Conservation (phyloP, 2,329 filamentous ascomycete genomes). For the Nemania sp. region DNA sequence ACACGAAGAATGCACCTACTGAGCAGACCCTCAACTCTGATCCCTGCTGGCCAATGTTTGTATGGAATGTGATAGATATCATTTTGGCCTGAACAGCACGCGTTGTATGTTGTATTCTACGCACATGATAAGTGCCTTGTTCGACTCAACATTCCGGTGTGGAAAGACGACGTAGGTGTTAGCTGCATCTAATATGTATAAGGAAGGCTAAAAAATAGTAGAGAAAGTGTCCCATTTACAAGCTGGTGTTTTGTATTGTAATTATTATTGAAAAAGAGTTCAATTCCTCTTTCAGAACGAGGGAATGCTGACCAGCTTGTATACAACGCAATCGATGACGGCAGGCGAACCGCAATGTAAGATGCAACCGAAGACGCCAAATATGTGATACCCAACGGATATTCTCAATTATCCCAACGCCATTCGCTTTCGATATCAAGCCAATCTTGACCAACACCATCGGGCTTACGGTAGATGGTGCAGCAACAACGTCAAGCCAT, state of each 20-base stretch:
- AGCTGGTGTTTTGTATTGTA: slow-evolving; percentile 10
- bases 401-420: slow-evolving; percentile 20
- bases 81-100: too few relatives aligned
- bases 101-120: too few relatives aligned
- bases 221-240: neutral
- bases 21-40: too few relatives aligned
- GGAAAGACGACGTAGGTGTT: too few relatives aligned
- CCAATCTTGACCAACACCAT: neutral
- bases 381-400: slow-evolving; percentile 8
- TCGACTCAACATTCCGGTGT: too few relatives aligned
- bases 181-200: neutral
- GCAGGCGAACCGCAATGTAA: slow-evolving; percentile 1
- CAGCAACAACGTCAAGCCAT: neutral
- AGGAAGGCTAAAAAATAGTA: neutral
- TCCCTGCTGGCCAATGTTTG: too few relatives aligned
- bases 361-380: neutral
- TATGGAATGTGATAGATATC: too few relatives aligned
- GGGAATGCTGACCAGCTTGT: neutral
- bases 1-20: too few relatives aligned
- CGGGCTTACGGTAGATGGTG: neutral
- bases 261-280: slow-evolving; percentile 20
- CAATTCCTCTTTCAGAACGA: neutral
- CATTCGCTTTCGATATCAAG: slow-evolving; percentile 20
- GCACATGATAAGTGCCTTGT: too few relatives aligned
- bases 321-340: slow-evolving; percentile 1